Evolutionary conservation across 1,284 basidiomycete genomes (phyloP).

Genomic region (Pisolithus thermaeus): DNA sequence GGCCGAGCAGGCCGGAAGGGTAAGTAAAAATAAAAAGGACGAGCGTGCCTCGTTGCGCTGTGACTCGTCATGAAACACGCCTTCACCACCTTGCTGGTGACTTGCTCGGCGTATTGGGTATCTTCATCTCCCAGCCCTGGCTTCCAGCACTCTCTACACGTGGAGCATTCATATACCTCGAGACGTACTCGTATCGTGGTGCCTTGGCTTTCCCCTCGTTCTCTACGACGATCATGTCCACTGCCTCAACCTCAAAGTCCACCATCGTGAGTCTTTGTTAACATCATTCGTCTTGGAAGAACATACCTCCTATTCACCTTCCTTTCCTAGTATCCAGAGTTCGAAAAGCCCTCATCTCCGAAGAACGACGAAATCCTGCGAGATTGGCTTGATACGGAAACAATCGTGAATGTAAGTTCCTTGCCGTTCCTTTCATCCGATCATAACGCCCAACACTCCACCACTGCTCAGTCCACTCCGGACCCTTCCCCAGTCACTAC

Average conservation of each 20-base stretch:
- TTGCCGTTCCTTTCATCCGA: not conserved
- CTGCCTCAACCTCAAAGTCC: not conserved
- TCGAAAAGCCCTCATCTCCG: slow-evolving; percentile 2
- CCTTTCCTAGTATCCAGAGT: slow-evolving; percentile 3
- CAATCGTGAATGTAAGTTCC: slow-evolving; percentile 23
- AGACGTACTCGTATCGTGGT: not conserved
- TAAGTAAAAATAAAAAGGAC: too few species aligned
- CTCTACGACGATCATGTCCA: slow-evolving; percentile 14
- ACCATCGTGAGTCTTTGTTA: slow-evolving; percentile 1
- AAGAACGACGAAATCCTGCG: slow-evolving; percentile 7
- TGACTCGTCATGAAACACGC: slow-evolving; percentile 28
- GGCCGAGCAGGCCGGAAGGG: not conserved
- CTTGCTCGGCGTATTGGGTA: not conserved
- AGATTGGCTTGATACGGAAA: slow-evolving; percentile 18
- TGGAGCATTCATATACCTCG: not conserved
- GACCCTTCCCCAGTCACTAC: slow-evolving; percentile 20
- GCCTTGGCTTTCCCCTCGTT: slow-evolving; percentile 2
- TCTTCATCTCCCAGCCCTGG: not conserved
- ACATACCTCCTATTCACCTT: not conserved
- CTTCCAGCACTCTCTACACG: not conserved
- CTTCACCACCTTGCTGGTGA: slow-evolving; percentile 22
- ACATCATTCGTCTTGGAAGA: not conserved
- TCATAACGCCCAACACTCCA: not conserved
- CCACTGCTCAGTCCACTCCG: slow-evolving; percentile 11
- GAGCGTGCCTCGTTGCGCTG: not conserved